Evolutionary conservation across 352 stramenopile species (phyloP), one percentile per base, ranked within the genome.

Genomic region (Thraustotheca clavata): DNA sequence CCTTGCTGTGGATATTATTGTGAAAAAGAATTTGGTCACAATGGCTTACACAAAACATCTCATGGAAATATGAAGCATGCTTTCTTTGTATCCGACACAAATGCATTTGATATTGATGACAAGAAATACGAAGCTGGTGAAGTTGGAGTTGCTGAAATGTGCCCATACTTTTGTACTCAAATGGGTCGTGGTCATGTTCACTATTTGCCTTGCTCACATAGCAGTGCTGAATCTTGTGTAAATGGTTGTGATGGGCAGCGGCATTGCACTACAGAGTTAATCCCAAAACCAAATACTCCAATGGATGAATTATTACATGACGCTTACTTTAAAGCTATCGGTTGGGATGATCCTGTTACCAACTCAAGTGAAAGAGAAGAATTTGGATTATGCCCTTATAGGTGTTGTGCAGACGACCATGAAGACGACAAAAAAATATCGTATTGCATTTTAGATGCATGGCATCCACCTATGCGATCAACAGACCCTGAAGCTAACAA

Each of bases 11-110:
- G 74, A 57, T 89, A 93, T 57, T 88, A 84, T 40, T 93, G 83
- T 69, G 73, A 78, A 6, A 86, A 87, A 43, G 74, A 76, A 29
- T 73, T 67, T 43, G 76, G 77, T 0, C 79, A 93, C 55, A 63
- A 62, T 4, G 79, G 74, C 0, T 24, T 70, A 9, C 81, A 93
- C 65, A 73, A 72, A 27, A 91, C 83, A 1, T 79, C 78, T 0
- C 83, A 91, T 16, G 83, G 81, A 32, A 93, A 93, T 68, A 93
- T 91, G 83, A 70, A 77, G 14, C 87, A 89, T 60, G 91, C 77
- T 22, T 79, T 75, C 49, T 93, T 91, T 43, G 39, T 85, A 3
- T 79, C 78, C 1, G 77, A 89, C 29, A 60, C 71, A 0, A 49
- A 74, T 3, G 72, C 86, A 7, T 81, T 93, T 16, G 80, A 93